Evolutionary conservation across 148 eudicot species (phyloP).

Genomic region (Dysphania ambrosioides): DNA sequence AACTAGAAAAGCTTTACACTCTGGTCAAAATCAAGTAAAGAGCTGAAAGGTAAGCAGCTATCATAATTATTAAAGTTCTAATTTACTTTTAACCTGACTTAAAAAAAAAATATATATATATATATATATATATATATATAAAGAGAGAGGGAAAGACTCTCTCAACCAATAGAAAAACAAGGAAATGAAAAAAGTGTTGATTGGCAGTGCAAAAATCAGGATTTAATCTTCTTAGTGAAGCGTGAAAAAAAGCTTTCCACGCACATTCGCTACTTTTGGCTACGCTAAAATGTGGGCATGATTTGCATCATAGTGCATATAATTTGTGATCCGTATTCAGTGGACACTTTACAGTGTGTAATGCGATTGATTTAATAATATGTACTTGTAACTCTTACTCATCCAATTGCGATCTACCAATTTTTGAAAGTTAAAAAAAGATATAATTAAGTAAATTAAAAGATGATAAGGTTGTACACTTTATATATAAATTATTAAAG

Average conservation of each 20-base stretch:
- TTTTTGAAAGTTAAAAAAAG: no score
- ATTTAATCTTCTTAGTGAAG: conserved; percentile 18
- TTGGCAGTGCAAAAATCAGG: conserved; percentile 11
- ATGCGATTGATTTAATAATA: background rate
- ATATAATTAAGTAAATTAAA: no score
- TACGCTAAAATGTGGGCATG: conserved; percentile 10
- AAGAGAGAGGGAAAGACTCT: background rate
- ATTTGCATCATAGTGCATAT: background rate
- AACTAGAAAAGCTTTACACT: conserved; percentile 21
- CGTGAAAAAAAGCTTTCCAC: conserved; percentile 13
- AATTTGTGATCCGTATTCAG: background rate
- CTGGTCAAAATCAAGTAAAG: conserved; percentile 22
- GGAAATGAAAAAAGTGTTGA: background rate
- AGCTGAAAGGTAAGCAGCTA: background rate
- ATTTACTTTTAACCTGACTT: conserved; percentile 23
- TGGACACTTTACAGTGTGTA: background rate
- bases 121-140: no score
- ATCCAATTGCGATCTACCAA: no score
- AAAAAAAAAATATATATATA: no score
- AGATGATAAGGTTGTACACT: no score
- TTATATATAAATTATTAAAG: no score
- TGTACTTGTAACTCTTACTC: no score
- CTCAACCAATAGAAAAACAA: background rate
- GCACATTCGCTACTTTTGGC: conserved; percentile 13
- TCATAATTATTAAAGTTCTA: background rate